Base-by-base conservation (phyloP, 2,329 filamentous ascomycete species). In the Penicillium rolfsii region DNA sequence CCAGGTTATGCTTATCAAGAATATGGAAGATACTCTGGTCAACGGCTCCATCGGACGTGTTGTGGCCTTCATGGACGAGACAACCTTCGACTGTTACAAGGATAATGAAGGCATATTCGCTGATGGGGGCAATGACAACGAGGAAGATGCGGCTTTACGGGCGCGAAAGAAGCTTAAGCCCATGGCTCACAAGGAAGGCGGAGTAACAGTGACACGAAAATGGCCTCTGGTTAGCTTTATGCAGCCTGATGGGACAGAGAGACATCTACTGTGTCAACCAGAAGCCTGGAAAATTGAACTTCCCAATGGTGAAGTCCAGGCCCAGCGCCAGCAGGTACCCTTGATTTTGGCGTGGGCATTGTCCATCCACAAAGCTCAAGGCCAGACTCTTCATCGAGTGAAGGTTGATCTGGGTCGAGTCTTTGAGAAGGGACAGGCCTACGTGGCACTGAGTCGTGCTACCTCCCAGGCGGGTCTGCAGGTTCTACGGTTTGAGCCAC, bases 1-100 rank as follows among this genome's bases (percentile, higher is more conserved):
- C 0, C 96, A 99, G 74, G 96, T 99, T 48, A 99, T 99, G 95
- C 82, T 99, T n/a, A 97, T 99, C 82, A 99, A 99, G 77, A 99
- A 99, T 70, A 89, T 98, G 79, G 95, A 99, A 72, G 92, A 97
- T 41, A 89, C 87, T 0, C 84, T 99, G 0, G 95, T 98, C 67
- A 99, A 99, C 72, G 95, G 95, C 4, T 96, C 94, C 0, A 83
- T 99, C 9, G 95, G 95, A 26, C 93, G 90, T 63, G 90, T 99
- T 4, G 84, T 89, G 12, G 87, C 84, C 5, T 96, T 97, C 76
- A 93, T 93, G 89, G 86, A 83, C 55, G 86, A 89, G 66, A 79
- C 81, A 46, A 85, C 82, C 30, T 90, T 88, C 65, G 84, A 84
- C 55, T 74, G 81, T 46, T 87, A 87, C 70, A 80, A 81, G 30